Conservation (phyloP, 78 protist genomes). For the Protostelium mycophagum region DNA sequence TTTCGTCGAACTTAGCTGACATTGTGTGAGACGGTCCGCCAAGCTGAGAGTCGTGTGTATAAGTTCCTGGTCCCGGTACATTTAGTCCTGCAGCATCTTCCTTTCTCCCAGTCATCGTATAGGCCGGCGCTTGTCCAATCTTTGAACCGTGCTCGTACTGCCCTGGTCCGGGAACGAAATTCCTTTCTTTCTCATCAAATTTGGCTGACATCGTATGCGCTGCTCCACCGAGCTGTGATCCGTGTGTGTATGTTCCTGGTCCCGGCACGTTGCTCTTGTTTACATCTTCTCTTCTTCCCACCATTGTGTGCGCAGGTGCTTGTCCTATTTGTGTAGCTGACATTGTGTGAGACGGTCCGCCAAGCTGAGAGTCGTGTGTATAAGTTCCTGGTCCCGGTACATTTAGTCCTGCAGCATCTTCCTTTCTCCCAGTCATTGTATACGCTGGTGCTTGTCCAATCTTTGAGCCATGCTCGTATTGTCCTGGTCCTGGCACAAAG, state of each 20-base stretch:
- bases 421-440: background rate
- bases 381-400: background rate
- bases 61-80: no score
- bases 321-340: background rate
- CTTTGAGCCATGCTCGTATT: background rate
- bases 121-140: no score
- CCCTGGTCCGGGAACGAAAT: background rate
- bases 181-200: background rate
- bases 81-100: no score
- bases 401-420: background rate
- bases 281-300: background rate
- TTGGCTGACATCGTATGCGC: background rate
- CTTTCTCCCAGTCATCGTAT: no score
- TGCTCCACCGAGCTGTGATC: background rate
- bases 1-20: no score
- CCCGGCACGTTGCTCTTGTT: background rate
- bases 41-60: no score
- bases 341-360: background rate
- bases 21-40: no score
- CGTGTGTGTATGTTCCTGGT: background rate
- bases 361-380: background rate
- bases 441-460: background rate
- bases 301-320: background rate
- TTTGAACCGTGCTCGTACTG: no score
- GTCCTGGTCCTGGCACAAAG: background rate